These are phyloP conservation scores for Tolypocladium inflatum DNA, from an alignment of 2,329 filamentous ascomycete species.

Conservation along the genomic window DNA sequence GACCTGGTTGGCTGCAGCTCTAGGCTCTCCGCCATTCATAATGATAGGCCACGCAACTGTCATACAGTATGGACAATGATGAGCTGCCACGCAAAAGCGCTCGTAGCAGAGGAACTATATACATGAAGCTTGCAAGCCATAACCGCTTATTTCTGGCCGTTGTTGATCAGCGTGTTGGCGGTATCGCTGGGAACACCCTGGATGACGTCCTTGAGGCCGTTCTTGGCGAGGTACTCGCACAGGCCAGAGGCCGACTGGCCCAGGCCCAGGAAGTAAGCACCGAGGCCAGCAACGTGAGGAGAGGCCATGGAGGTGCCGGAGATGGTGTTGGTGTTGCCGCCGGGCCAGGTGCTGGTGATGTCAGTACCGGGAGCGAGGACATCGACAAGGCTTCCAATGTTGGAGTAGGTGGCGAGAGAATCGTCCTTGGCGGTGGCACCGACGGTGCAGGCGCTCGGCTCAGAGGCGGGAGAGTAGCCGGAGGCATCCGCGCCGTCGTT, in stretches of 20 bases:
- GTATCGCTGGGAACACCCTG: constrained; percentile 31
- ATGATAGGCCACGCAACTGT: no score
- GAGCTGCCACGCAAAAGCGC: neutral
- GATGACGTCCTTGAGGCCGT: constrained; percentile 31
- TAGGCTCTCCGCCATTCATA: no score
- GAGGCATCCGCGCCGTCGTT: constrained; percentile 34
- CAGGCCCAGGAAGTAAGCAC: constrained; percentile 34
- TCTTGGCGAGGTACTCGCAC: constrained; percentile 32
- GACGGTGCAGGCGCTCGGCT: constrained; percentile 36
- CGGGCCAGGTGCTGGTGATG: constrained; percentile 35
- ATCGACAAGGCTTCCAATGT: constrained; percentile 37
- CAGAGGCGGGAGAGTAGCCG: constrained; percentile 34
- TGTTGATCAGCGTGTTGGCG: constrained; percentile 45
- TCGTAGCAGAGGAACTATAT: neutral
- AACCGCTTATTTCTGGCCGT: constrained; percentile 25
- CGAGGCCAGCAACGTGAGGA: constrained; percentile 29
- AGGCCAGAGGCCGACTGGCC: constrained; percentile 34
- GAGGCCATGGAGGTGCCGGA: constrained; percentile 33
- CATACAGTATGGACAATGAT: neutral
- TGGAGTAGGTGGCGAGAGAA: constrained; percentile 34
- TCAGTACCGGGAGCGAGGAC: constrained; percentile 37
- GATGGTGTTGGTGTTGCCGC: constrained; percentile 26
- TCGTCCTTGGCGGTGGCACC: constrained; percentile 31
- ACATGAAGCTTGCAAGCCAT: neutral
- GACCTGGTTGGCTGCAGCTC: no score